Evolutionary conservation across 73 alveolate genomes (phyloP).

Genomic region (Paramecium bursaria): DNA sequence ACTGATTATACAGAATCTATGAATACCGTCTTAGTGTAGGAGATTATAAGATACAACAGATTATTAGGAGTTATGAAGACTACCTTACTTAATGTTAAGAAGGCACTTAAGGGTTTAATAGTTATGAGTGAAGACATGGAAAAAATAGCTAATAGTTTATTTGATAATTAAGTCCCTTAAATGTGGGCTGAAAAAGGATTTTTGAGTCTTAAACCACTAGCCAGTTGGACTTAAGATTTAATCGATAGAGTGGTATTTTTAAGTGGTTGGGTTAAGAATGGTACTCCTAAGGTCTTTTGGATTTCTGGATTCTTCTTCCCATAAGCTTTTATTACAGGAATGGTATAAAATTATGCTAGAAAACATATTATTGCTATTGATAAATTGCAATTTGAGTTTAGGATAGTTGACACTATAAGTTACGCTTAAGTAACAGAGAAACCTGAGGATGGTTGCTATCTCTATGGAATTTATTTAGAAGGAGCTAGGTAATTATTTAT

Average conservation of each 20-base stretch:
- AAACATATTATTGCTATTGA: constrained; percentile 98
- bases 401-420: constrained; percentile 89
- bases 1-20: constrained; percentile 98
- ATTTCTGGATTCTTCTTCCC: constrained; percentile 98
- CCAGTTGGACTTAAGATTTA: constrained; percentile 96
- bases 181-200: constrained; percentile 97
- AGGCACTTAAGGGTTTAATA: constrained; percentile 96
- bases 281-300: constrained; percentile 99
- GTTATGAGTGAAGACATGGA: constrained; percentile 99
- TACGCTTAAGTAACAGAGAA: constrained; percentile 86
- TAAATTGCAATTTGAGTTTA: constrained; percentile 89
- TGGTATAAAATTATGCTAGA: constrained; percentile 99
- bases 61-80: constrained; percentile 89
- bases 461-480: constrained; percentile 98
- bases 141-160: constrained; percentile 95
- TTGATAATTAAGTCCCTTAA: constrained; percentile 97
- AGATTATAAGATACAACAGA: constrained; percentile 94
- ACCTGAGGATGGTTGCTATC: constrained; percentile 95
- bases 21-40: constrained; percentile 97
- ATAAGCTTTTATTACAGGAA: constrained; percentile 99
- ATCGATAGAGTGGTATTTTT: constrained; percentile 88
- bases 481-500: constrained; percentile 98
- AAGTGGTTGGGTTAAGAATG: constrained; percentile 89
- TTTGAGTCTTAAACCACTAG: constrained; percentile 98
- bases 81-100: constrained; percentile 87